Evolutionary conservation across 2,329 filamentous ascomycete species (phyloP).

Genomic region (Coleophoma eucalyptorum): DNA sequence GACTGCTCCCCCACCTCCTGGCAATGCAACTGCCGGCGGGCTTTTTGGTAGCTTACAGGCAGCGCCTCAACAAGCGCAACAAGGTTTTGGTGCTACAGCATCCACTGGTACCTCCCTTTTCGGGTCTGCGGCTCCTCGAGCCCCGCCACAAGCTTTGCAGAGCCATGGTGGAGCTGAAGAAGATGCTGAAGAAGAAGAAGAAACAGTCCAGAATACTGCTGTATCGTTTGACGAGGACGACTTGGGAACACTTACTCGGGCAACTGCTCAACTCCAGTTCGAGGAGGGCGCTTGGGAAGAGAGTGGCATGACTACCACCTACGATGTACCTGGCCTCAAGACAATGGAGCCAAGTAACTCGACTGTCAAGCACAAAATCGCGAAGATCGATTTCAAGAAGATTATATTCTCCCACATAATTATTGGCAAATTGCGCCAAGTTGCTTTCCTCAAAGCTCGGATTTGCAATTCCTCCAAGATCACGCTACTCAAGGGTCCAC

Average conservation of each 20-base stretch:
- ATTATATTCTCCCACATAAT: constrained; percentile 53
- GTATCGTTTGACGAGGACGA: too few relatives aligned
- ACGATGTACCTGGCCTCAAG: constrained; percentile 55
- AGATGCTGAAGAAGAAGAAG: constrained; percentile 6
- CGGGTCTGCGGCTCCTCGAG: too few relatives aligned
- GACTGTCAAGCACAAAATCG: constrained; percentile 53
- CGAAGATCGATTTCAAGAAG: constrained; percentile 45
- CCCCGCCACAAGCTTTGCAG: too few relatives aligned
- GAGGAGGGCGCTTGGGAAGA: constrained; percentile 54
- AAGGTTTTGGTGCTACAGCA: too few relatives aligned
- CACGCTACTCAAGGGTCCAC: constrained; percentile 50
- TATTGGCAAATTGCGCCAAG: constrained; percentile 56
- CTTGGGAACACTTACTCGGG: not conserved
- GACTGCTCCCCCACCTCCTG: not conserved
- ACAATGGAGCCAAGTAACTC: constrained; percentile 48
- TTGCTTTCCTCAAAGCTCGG: constrained; percentile 55
- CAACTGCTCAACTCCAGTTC: constrained; percentile 31
- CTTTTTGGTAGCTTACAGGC: too few relatives aligned
- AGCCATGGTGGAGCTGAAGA: not conserved
- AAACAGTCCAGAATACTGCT: not conserved
- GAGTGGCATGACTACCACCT: constrained; percentile 52
- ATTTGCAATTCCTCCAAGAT: constrained; percentile 52
- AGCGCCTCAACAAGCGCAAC: not conserved
- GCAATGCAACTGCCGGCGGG: too few relatives aligned
- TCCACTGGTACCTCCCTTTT: too few relatives aligned